Evolutionary conservation across 2,329 filamentous ascomycete genomes (phyloP), one percentile per base, ranked within the genome.

Genomic region (Phialocephala sp.): DNA sequence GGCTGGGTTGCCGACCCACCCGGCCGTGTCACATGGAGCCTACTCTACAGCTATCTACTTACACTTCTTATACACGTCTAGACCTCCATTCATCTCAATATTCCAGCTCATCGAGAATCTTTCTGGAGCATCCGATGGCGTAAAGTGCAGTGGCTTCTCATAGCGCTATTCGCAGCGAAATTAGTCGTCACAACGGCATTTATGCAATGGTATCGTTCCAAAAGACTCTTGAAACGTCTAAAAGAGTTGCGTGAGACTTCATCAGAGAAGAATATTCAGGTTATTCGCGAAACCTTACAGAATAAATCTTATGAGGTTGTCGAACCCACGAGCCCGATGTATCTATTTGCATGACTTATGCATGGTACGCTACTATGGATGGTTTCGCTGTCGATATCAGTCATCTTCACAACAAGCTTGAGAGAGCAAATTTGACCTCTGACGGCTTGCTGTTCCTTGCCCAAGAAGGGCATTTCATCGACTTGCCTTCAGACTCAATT

Each of bases 291-390:
- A 22, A 52, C 8, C 11, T 32, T 6, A 24, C 45, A 43, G 18
- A 47, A 5, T 20, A n/a, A n/a, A 47, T 5, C 8, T 9, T 14
- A 6, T 6, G 43, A 2, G 4, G 12, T 14, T 9, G 18, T 20
- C 2, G n/a, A n/a, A n/a, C n/a, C n/a, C 18, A 5, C 11, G 4
- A 47, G 15, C 4, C 20, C n/a, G 18, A 2, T 27, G 2, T 27
- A 39, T 41, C 36, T 32, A 5, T 64, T 64, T 12, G 62, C 15
- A 60, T 56, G 36, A 20, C 27, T 6, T 64, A 64, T 18, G 62
- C 57, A 1, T 27, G 47, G 9, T 60, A 50, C 20, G 47, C 20
- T 1, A 18, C 47, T 1, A 64, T 64, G 62, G 57, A 57, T 4
- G 57, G 62, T 15, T 56, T 64, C 15, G 57, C 35, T 2, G 47